Conservation (phyloP, 202 grass and related monocot species). For the Zoysia matrella region DNA sequence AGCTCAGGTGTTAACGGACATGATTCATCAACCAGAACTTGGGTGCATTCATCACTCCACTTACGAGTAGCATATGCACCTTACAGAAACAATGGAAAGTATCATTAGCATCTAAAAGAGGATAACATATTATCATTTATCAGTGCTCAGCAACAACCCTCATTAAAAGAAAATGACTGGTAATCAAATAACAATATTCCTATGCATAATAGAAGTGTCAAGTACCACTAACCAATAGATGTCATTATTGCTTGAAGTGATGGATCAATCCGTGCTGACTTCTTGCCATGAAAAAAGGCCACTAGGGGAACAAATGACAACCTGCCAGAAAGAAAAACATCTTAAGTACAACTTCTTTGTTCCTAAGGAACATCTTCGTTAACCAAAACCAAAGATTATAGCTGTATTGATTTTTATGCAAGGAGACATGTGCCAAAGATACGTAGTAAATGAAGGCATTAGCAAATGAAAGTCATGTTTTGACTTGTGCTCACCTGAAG, state of each 20-base stretch:
- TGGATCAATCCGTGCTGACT: slow-evolving; percentile 48
- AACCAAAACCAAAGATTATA: slow-evolving; percentile 19
- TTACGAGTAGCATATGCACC: slow-evolving; percentile 75
- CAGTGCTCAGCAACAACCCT: slow-evolving; percentile 9
- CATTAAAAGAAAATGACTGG: slow-evolving; percentile 4
- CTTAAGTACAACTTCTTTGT: slow-evolving; percentile 29
- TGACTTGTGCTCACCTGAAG: slow-evolving; percentile 66
- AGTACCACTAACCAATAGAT: slow-evolving; percentile 80
- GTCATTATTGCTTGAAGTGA: slow-evolving; percentile 65
- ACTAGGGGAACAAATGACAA: slow-evolving; percentile 75
- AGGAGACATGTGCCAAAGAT: slow-evolving; percentile 1
- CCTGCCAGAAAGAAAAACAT: slow-evolving; percentile 54
- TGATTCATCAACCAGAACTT: slow-evolving; percentile 84
- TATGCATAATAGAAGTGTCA: slow-evolving; percentile 24
- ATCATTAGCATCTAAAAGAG: slow-evolving; percentile 31
- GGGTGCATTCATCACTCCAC: slow-evolving; percentile 80
- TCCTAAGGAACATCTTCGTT: neutral
- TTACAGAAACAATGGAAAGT: slow-evolving; percentile 38
- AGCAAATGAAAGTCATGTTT: slow-evolving; percentile 23
- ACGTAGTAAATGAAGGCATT: slow-evolving; percentile 2
- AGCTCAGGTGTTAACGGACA: slow-evolving; percentile 74
- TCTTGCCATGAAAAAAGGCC: slow-evolving; percentile 63
- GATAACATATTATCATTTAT: slow-evolving; percentile 33
- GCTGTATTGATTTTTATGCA: slow-evolving; percentile 16
- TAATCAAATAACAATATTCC: slow-evolving; percentile 9